These are phyloP conservation scores for Aspergillus coremiiformis DNA, from an alignment of 495 filamentous ascomycete species.

Conservation along the genomic window DNA sequence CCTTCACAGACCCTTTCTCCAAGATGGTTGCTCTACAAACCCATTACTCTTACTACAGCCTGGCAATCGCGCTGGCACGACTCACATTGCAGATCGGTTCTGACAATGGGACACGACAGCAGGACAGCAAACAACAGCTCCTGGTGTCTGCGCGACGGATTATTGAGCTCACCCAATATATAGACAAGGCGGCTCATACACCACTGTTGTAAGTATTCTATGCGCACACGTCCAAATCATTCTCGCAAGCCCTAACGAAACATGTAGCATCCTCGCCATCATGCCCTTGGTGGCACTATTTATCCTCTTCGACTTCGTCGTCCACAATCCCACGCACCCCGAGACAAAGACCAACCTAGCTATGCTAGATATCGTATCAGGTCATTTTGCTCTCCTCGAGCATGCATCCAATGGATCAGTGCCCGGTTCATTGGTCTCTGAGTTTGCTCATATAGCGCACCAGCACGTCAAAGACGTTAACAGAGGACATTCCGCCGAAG, in stretches of 20 bases:
- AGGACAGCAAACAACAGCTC: slow-evolving; percentile 18
- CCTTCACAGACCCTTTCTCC: not conserved
- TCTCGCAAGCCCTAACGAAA: not conserved
- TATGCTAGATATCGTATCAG: slow-evolving; percentile 25
- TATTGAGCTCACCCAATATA: slow-evolving; percentile 25
- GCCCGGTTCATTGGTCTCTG: slow-evolving; percentile 21
- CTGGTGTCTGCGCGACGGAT: slow-evolving; percentile 20
- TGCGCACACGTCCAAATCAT: not conserved
- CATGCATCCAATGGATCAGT: slow-evolving; percentile 24
- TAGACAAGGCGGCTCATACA: slow-evolving; percentile 25
- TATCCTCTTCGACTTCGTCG: slow-evolving; percentile 34
- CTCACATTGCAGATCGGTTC: slow-evolving; percentile 21
- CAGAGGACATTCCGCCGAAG: not conserved
- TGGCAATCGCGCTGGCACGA: slow-evolving; percentile 25
- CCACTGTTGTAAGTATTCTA: slow-evolving; percentile 23
- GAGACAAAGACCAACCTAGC: slow-evolving; percentile 27
- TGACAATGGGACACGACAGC: slow-evolving; percentile 6
- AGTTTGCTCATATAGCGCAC: slow-evolving; percentile 27
- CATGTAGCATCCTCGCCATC: slow-evolving; percentile 15
- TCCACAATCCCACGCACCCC: slow-evolving; percentile 32
- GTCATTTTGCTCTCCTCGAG: slow-evolving; percentile 28
- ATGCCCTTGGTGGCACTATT: slow-evolving; percentile 31
- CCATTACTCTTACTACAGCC: slow-evolving; percentile 19
- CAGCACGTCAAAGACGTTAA: slow-evolving; percentile 11
- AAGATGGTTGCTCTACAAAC: slow-evolving; percentile 1